These are phyloP conservation scores for Metschnikowia peoriensis DNA, from an alignment of 805 yeast species.

Conservation along the genomic window DNA sequence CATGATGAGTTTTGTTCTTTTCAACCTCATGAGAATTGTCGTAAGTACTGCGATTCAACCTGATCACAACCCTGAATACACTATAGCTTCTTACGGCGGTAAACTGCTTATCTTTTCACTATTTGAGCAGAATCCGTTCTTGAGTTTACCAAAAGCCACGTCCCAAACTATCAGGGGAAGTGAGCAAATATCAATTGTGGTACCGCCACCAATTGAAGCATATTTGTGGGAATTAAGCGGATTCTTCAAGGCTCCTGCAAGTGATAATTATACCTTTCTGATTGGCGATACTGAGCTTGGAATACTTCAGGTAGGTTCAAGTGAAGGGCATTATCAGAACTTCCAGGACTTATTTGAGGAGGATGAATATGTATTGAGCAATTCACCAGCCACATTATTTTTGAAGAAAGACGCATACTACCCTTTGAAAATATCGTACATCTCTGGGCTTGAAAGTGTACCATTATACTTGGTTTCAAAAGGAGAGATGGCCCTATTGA, in stretches of 20 bases:
- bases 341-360: neutral
- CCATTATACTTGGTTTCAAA: neutral
- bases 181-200: neutral
- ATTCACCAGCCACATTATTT: neutral
- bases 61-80: neutral
- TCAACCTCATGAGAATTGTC: too few species aligned
- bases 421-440: neutral
- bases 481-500: neutral
- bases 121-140: neutral
- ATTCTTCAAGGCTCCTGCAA: neutral
- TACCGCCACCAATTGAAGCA: neutral
- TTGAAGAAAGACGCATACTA: neutral
- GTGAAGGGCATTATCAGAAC: neutral
- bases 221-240: conserved; percentile 1
- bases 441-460: neutral
- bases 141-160: neutral
- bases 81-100: neutral
- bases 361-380: neutral
- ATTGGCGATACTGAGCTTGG: neutral
- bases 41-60: neutral
- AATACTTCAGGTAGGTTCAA: neutral
- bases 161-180: neutral
- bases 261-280: neutral
- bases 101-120: neutral
- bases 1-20: too few species aligned